These are phyloP conservation scores for Microbotryum violaceum DNA, from an alignment of 1,284 basidiomycete species.

Conservation along the genomic window DNA sequence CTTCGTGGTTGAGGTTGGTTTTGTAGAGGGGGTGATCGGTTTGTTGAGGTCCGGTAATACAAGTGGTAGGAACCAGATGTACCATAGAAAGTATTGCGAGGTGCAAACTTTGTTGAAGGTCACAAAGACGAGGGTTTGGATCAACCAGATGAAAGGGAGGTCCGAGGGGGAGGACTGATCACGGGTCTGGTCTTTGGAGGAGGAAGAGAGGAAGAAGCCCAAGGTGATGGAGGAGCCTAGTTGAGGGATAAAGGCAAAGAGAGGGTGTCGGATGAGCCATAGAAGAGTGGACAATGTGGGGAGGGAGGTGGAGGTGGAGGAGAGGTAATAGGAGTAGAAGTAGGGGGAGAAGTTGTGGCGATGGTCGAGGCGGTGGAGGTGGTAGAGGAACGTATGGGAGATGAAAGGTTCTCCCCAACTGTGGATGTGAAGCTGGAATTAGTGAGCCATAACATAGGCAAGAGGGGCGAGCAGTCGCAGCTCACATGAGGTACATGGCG, in stretches of 20 bases:
- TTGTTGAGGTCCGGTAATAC: slow-evolving; percentile 58
- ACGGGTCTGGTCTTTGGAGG: no score
- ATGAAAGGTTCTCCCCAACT: slow-evolving; percentile 94
- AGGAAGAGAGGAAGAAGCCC: slow-evolving; percentile 48
- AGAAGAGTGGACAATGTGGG: slow-evolving; percentile 38
- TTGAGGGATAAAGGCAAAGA: slow-evolving; percentile 46
- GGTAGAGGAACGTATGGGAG: slow-evolving; percentile 87
- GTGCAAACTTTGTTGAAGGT: slow-evolving; percentile 98
- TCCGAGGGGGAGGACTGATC: slow-evolving; percentile 49
- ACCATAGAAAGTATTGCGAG: slow-evolving; percentile 96
- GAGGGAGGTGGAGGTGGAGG: slow-evolving; percentile 26
- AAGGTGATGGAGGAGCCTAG: slow-evolving; percentile 58
- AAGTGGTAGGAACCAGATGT: slow-evolving; percentile 79
- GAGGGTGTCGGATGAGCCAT: slow-evolving; percentile 35
- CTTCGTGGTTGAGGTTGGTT: no score
- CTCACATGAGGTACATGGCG: slow-evolving; percentile 69
- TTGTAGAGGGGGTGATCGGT: slow-evolving; percentile 41
- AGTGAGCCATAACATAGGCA: neutral
- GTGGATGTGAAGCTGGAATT: slow-evolving; percentile 12
- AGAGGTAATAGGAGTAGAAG: slow-evolving; percentile 86
- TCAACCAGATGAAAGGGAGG: slow-evolving; percentile 76
- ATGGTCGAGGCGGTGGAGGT: slow-evolving; percentile 82
- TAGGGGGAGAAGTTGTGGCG: slow-evolving; percentile 98
- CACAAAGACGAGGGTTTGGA: slow-evolving; percentile 85
- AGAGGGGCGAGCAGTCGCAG: slow-evolving; percentile 21